Evolutionary conservation across 1,284 basidiomycete genomes (phyloP).

Genomic region (Neonothopanus nambi): DNA sequence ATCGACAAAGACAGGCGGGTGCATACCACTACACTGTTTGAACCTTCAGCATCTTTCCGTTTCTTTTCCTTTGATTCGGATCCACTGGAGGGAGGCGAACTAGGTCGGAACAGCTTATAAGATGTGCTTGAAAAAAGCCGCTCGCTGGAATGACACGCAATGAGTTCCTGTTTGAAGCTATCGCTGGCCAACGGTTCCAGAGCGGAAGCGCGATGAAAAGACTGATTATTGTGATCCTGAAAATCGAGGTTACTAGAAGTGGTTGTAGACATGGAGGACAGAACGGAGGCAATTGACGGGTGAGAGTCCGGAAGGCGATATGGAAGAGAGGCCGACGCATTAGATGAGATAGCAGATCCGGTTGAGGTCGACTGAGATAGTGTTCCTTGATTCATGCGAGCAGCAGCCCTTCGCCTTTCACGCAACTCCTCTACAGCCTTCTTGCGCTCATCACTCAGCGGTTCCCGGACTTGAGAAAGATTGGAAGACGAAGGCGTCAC

Average conservation of each 20-base stretch:
- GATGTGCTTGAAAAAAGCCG: conserved; percentile 11
- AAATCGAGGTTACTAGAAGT: not conserved
- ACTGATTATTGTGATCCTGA: not conserved
- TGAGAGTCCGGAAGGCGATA: conserved; percentile 9
- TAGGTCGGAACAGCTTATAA: conserved; percentile 5
- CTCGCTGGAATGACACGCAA: conserved; percentile 11
- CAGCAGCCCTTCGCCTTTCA: conserved; percentile 4
- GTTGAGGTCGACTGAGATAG: not conserved
- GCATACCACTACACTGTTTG: no score
- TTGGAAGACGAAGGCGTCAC: conserved; percentile 42
- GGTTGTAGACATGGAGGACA: conserved; percentile 1
- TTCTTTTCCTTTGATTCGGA: no score
- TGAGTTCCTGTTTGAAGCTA: conserved; percentile 23
- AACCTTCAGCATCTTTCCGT: no score
- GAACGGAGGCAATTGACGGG: conserved; percentile 2
- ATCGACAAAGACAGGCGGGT: no score
- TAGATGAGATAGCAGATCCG: not conserved
- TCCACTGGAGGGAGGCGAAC: no score
- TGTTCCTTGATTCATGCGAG: not conserved
- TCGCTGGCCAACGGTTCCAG: conserved; percentile 25
- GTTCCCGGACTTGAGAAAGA: conserved; percentile 33
- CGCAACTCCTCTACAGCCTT: conserved; percentile 10
- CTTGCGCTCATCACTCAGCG: conserved; percentile 16
- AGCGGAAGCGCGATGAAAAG: not conserved
- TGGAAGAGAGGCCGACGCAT: not conserved